A percentile compares a stretch with the other conserved stretches of the same genome.
Evolutionary conservation across 129 eudicot genomes (phyloP).

Genomic region (Oenanthe sinensis): DNA sequence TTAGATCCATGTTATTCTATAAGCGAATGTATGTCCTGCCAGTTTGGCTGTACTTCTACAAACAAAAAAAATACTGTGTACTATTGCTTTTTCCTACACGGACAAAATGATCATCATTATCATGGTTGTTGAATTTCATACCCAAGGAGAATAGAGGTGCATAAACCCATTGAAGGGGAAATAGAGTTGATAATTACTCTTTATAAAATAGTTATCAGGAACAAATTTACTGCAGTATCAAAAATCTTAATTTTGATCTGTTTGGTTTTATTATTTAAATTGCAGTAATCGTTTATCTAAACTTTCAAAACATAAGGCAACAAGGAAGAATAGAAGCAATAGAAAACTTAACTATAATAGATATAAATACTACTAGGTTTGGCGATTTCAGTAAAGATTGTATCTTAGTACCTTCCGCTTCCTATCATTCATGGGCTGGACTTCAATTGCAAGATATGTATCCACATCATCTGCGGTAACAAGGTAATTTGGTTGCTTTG

Average conservation of each 20-base stretch:
- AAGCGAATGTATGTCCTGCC: neutral
- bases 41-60: neutral
- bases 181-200: no score
- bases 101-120: neutral
- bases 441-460: slow-evolving; percentile 85
- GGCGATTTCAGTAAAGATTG: neutral
- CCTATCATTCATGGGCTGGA: slow-evolving; percentile 91
- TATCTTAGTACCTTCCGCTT: slow-evolving; percentile 59
- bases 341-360: neutral
- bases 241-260: no score
- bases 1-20: neutral
- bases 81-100: neutral
- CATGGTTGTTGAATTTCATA: neutral
- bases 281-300: no score
- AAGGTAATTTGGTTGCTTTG: slow-evolving; percentile 85
- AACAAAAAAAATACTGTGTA: neutral
- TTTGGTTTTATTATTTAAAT: no score
- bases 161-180: neutral
- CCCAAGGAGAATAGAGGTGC: neutral
- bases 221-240: no score
- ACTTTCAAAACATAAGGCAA: neutral
- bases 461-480: slow-evolving; percentile 90
- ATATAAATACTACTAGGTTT: neutral
- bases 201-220: no score
- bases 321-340: neutral